Evolutionary conservation across 2,329 filamentous ascomycete genomes (phyloP).

Genomic region (Penicillium oxalicum): DNA sequence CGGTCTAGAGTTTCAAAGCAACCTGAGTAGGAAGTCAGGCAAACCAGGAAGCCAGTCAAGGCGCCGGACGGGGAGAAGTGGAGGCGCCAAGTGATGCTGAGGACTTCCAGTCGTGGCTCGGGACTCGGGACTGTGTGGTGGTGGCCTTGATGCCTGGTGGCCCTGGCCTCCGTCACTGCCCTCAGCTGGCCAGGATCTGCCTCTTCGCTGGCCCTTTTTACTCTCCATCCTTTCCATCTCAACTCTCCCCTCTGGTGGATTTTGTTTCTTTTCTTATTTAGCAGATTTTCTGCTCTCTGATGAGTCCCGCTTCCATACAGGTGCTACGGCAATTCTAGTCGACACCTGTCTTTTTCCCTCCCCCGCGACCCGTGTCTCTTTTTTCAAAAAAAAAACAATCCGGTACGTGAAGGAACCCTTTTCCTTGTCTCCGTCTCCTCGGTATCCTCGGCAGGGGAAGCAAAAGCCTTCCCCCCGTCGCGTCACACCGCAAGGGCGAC

Average conservation of each 20-base stretch:
- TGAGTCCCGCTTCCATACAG: slow-evolving; percentile 34
- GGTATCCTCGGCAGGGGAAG: slow-evolving; percentile 17
- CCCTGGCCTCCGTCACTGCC: slow-evolving; percentile 2
- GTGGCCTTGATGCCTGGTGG: not conserved
- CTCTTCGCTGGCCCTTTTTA: slow-evolving; percentile 11
- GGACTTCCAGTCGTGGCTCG: not conserved
- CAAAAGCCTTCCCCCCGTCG: slow-evolving; percentile 6
- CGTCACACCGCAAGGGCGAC: too few species aligned
- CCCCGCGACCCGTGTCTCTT: slow-evolving; percentile 9
- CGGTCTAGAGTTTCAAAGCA: too few species aligned
- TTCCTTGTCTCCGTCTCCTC: slow-evolving; percentile 24
- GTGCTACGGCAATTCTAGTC: slow-evolving; percentile 39
- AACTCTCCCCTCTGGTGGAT: too few species aligned
- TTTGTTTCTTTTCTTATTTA: slow-evolving; percentile 6
- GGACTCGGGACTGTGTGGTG: not conserved
- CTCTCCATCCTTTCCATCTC: slow-evolving; percentile 7
- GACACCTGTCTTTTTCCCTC: slow-evolving; percentile 29
- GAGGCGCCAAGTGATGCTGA: not conserved
- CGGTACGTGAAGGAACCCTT: slow-evolving; percentile 13
- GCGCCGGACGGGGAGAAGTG: too few species aligned
- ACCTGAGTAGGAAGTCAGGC: too few species aligned
- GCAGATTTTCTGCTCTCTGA: slow-evolving; percentile 36
- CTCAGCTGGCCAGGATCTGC: slow-evolving; percentile 2
- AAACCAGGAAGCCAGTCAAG: too few species aligned
- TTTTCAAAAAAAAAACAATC: slow-evolving; percentile 3